Percentiles rank a stretch among this genome's conserved stretches.
Evolutionary conservation across 2,329 filamentous ascomycete species (phyloP).

Genomic region (Aspergillus niger): DNA sequence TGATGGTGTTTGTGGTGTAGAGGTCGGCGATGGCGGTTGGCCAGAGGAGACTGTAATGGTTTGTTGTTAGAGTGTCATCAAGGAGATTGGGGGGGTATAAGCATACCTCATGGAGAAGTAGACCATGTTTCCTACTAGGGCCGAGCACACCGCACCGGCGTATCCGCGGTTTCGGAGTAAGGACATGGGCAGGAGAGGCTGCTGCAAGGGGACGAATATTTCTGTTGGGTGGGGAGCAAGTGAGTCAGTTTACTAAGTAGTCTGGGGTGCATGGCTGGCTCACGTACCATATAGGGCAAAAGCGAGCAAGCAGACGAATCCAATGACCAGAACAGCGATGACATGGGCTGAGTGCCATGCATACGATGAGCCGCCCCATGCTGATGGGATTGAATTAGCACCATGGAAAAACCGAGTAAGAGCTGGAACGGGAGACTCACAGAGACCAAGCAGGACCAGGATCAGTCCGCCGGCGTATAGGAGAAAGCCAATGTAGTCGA

Average conservation of each 20-base stretch:
- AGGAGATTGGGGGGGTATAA: neutral
- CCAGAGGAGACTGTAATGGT: neutral
- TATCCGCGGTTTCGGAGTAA: conserved; percentile 6
- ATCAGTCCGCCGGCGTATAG: conserved; percentile 47
- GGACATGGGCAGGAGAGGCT: conserved; percentile 3
- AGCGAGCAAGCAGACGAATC: conserved; percentile 1
- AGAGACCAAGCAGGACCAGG: conserved; percentile 49
- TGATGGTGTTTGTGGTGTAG: conserved; percentile 4
- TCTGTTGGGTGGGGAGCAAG: neutral
- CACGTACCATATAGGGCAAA: conserved; percentile 5
- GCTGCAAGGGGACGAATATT: conserved; percentile 5
- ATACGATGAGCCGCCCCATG: conserved; percentile 9
- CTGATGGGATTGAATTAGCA: neutral
- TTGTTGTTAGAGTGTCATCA: neutral
- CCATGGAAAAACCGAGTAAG: too few species aligned
- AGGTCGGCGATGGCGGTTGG: neutral
- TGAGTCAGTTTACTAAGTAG: neutral
- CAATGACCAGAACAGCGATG: conserved; percentile 7
- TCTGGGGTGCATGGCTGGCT: neutral
- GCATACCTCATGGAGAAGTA: conserved; percentile 8
- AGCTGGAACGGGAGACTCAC: conserved; percentile 10
- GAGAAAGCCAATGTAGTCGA: conserved; percentile 52
- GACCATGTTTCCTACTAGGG: conserved; percentile 7
- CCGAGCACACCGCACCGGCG: neutral
- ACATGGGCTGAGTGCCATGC: conserved; percentile 11